Evolutionary conservation across 192 early-diverging fungal species (phyloP).

Genomic region (Lobosporangium transversale): DNA sequence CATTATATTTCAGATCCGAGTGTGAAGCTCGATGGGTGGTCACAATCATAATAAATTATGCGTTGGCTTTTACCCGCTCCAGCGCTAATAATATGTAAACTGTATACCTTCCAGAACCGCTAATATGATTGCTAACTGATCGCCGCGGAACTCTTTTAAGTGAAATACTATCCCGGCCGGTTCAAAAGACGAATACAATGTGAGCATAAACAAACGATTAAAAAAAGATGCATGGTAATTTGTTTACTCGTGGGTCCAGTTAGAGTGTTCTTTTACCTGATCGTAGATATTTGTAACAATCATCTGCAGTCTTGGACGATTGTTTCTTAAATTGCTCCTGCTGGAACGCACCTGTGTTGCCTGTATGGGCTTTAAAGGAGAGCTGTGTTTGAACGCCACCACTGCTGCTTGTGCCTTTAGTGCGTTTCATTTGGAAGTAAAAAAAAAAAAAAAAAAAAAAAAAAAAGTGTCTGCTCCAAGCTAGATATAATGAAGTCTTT

Average conservation of each 20-base stretch:
- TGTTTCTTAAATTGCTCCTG: slow-evolving; percentile 7
- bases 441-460: slow-evolving; percentile 1
- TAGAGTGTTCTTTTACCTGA: slow-evolving; percentile 22
- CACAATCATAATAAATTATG: no score
- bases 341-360: slow-evolving; percentile 17
- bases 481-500: no score
- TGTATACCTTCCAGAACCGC: slow-evolving; percentile 39
- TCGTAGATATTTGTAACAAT: slow-evolving; percentile 21
- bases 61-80: no score
- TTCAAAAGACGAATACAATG: not conserved
- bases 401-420: slow-evolving; percentile 1
- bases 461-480: not conserved
- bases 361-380: slow-evolving; percentile 36
- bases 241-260: no score
- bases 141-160: slow-evolving; percentile 31
- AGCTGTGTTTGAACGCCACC: slow-evolving; percentile 23
- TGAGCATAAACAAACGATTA: not conserved
- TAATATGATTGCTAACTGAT: slow-evolving; percentile 23
- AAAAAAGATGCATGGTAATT: no score
- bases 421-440: not conserved
- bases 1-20: no score
- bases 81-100: no score
- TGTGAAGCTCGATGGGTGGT: no score
- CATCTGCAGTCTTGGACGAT: not conserved
- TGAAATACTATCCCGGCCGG: slow-evolving; percentile 10